These are phyloP conservation scores for Penicillium coprophilum DNA, from an alignment of 495 filamentous ascomycete genomes.

Conservation along the genomic window DNA sequence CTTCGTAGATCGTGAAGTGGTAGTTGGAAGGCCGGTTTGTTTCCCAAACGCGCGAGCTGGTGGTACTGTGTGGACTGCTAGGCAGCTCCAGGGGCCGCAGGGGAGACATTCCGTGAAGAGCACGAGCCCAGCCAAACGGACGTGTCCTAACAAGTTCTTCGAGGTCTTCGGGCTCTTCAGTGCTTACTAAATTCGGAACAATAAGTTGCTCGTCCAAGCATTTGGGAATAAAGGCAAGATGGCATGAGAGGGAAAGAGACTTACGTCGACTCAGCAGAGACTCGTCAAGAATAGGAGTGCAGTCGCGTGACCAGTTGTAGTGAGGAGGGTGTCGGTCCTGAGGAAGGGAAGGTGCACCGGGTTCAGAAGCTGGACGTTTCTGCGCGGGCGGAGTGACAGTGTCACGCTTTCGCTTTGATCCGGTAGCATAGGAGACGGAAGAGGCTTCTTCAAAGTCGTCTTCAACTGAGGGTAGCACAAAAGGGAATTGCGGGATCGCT, in stretches of 20 bases:
- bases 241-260: neutral
- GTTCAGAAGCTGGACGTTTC: neutral
- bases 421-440: neutral
- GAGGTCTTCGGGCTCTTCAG: neutral
- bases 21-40: neutral
- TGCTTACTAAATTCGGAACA: neutral
- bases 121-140: too few species aligned
- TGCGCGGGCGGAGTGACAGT: neutral
- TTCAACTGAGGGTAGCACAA: neutral
- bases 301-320: neutral
- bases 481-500: neutral
- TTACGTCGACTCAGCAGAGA: neutral
- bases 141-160: too few species aligned
- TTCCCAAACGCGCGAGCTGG: neutral
- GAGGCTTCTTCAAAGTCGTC: neutral
- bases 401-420: neutral
- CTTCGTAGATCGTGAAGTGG: neutral
- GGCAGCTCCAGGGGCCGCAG: neutral
- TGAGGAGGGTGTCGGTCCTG: neutral
- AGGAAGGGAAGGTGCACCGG: neutral
- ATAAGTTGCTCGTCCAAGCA: neutral
- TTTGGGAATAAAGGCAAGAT: neutral
- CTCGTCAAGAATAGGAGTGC: neutral
- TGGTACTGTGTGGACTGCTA: neutral
- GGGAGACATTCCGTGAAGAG: neutral